A percentile compares a stretch with the other conserved stretches of the same genome.
These are phyloP conservation scores for Barnettozyma hawaiiensis DNA, from an alignment of 1,139 yeast species.

Conservation along the genomic window DNA sequence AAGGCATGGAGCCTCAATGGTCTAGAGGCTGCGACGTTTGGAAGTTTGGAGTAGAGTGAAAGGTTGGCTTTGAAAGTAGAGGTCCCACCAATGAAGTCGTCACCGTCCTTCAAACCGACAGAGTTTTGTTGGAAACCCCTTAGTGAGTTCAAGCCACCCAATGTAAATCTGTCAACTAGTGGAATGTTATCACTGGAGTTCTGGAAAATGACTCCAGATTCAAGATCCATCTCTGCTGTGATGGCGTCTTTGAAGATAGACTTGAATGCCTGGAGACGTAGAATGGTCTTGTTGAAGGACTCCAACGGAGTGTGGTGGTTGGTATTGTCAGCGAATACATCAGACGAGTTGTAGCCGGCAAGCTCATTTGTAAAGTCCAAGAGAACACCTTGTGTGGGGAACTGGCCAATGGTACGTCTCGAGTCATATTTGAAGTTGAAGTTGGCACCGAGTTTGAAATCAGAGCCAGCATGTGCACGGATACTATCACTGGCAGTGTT, in stretches of 20 bases:
- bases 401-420: slow-evolving; percentile 24
- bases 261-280: slow-evolving; percentile 23
- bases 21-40: slow-evolving; percentile 23
- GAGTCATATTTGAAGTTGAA: slow-evolving; percentile 26
- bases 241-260: slow-evolving; percentile 25
- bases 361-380: slow-evolving; percentile 26
- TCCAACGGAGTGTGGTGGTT: slow-evolving; percentile 11
- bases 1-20: slow-evolving; percentile 28
- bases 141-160: slow-evolving; percentile 77
- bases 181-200: slow-evolving; percentile 23
- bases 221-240: slow-evolving; percentile 24
- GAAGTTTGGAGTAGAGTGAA: slow-evolving; percentile 27
- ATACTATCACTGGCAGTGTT: slow-evolving; percentile 22
- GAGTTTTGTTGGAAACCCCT: slow-evolving; percentile 72
- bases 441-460: slow-evolving; percentile 27
- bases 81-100: slow-evolving; percentile 27
- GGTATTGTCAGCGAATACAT: slow-evolving; percentile 7
- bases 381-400: slow-evolving; percentile 25
- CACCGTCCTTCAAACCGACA: slow-evolving; percentile 59
- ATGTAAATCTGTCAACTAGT: slow-evolving; percentile 41
- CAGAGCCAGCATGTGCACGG: slow-evolving; percentile 27
- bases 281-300: slow-evolving; percentile 24
- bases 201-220: slow-evolving; percentile 26
- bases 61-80: slow-evolving; percentile 27
- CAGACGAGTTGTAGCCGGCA: slow-evolving; percentile 22